Conservation (phyloP, 441 rosid genomes). For the Aquilaria agallochum region DNA sequence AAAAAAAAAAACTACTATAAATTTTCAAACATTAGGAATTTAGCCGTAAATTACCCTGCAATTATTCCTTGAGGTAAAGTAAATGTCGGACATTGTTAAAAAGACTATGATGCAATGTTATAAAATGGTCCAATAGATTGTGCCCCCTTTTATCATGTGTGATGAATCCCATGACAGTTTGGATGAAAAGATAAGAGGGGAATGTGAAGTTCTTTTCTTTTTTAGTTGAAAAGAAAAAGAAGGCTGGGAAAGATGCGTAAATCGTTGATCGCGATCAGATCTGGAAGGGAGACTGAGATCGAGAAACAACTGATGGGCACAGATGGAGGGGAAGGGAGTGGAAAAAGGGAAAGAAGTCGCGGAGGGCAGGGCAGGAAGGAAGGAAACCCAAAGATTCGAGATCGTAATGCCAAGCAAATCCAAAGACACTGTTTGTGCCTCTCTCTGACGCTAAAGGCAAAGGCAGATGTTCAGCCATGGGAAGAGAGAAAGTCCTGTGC, state of each 20-base stretch:
- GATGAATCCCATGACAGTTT: background rate
- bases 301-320: background rate
- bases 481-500: constrained; percentile 24
- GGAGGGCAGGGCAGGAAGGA: constrained; percentile 7
- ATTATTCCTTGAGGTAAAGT: no score
- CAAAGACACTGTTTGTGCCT: background rate
- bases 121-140: no score
- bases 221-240: constrained; percentile 17
- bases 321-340: constrained; percentile 6
- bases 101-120: no score
- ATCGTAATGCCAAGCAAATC: constrained; percentile 56
- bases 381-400: constrained; percentile 42
- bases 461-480: constrained; percentile 35
- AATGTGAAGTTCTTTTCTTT: background rate
- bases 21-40: no score
- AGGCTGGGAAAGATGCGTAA: constrained; percentile 26
- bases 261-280: no score
- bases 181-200: background rate
- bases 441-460: constrained; percentile 21
- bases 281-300: no score
- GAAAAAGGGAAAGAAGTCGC: constrained; percentile 13
- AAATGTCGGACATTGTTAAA: no score
- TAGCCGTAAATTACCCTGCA: no score
- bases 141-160: no score
- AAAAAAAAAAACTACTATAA: no score